Base-by-base conservation (phyloP, 345 rosid species). In the Salix arbutifolia region DNA sequence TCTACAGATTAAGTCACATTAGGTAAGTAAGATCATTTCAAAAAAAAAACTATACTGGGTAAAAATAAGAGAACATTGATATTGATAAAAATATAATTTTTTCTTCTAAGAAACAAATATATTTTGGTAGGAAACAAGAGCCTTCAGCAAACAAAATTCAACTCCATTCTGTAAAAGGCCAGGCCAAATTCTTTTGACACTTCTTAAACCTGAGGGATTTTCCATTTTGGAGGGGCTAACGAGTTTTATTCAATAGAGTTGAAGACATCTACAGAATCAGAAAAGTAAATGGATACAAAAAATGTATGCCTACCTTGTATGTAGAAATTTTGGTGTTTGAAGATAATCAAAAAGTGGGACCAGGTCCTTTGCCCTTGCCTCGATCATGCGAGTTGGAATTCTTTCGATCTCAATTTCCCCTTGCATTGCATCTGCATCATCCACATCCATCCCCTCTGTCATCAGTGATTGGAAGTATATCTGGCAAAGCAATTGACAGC, bases 361-460 rank as follows among this genome's bases (percentile, higher is more conserved):
- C 84, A 92, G 79, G 76, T 85, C 79, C 84, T 85, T 91, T 67
- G 89, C 84, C 81, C 92, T 84, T 52, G 88, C 90, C 91, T 88
- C 97, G 40, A 91, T 78, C 42, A 82, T 83, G 65, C 83, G 84
- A 77, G 88, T 85, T 66, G 89, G 84, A 71, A 92, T 71, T 81
- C 79, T 88, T 84, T 88, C 94, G 42, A 94, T 83, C 82, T 91
- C 95, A 70, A 88, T 80, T 84, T 92, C 97, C 38, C 96, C 94
- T 75, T 76, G 81, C 74, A 80, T 73, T 78, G 69, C 72, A 79
- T 50, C 83, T 74, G 73, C 91, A 61, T 82, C 90, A 62, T 85
- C 84, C 60, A 25, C 46, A 74, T 76, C 56, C 7, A 73, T 37
- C 46, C 75, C 82, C 52, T 82, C 81, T 74, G 74, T 56, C 74